These are phyloP conservation scores for Coemansia erecta DNA, from an alignment of 192 early-diverging fungal genomes.

Conservation along the genomic window DNA sequence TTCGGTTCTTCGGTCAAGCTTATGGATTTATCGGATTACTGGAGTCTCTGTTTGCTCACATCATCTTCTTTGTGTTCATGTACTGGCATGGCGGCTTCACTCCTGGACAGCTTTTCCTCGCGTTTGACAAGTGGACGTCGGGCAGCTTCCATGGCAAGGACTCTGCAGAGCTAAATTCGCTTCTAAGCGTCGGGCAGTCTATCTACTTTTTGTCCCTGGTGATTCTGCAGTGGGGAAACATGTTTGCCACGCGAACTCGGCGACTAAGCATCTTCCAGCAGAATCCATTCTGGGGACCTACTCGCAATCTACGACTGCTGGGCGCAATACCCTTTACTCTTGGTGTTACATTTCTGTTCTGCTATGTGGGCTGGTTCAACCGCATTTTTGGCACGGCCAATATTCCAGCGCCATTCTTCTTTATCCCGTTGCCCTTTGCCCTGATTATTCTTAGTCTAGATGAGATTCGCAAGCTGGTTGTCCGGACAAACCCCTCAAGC, in stretches of 20 bases:
- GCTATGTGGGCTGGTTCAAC: slow-evolving; percentile 36
- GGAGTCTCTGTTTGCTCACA: slow-evolving; percentile 63
- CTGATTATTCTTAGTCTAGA: background rate
- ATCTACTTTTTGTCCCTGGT: slow-evolving; percentile 51
- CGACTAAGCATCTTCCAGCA: slow-evolving; percentile 36
- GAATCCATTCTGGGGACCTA: slow-evolving; percentile 51
- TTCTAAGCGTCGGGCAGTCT: slow-evolving; percentile 29
- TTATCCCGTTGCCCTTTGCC: slow-evolving; percentile 6
- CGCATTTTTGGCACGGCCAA: slow-evolving; percentile 52
- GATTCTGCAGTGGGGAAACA: slow-evolving; percentile 52
- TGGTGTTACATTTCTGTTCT: slow-evolving; percentile 28
- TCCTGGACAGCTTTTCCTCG: slow-evolving; percentile 55
- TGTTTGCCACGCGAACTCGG: slow-evolving; percentile 52
- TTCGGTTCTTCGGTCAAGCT: slow-evolving; percentile 65
- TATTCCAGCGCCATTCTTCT: slow-evolving; percentile 42
- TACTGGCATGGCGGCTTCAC: slow-evolving; percentile 58
- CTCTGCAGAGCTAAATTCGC: slow-evolving; percentile 45
- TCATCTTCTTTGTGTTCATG: slow-evolving; percentile 73
- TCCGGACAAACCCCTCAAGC: slow-evolving; percentile 11
- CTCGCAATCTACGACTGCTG: slow-evolving; percentile 28
- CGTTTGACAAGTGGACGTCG: slow-evolving; percentile 54
- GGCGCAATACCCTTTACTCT: slow-evolving; percentile 39
- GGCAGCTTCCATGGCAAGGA: slow-evolving; percentile 58
- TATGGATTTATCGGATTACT: slow-evolving; percentile 78
- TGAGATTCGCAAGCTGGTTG: slow-evolving; percentile 1